Conservation (phyloP, 495 filamentous ascomycete species). For the Elaphomyces granulatus region DNA sequence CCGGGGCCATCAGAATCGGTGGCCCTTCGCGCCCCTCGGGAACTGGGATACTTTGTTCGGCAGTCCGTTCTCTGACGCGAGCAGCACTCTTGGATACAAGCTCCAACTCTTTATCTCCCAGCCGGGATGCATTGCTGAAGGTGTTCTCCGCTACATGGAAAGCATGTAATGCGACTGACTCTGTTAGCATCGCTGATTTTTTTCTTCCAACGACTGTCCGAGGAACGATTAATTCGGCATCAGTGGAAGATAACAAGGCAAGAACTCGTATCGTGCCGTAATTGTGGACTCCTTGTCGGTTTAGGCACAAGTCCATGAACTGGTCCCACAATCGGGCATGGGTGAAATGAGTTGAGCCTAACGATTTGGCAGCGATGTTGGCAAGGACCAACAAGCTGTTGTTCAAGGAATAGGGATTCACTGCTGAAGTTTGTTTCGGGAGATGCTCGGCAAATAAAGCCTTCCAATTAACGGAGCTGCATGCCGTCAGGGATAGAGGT, state of each 20-base stretch:
- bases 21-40: constrained; percentile 24
- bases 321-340: constrained; percentile 21
- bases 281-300: constrained; percentile 15
- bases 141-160: constrained; percentile 30
- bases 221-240: constrained; percentile 37
- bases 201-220: constrained; percentile 34
- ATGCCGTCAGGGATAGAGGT: background rate
- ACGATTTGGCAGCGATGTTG: constrained; percentile 28
- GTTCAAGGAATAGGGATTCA: constrained; percentile 26
- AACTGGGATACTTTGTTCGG: constrained; percentile 19
- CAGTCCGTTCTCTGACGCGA: constrained; percentile 22
- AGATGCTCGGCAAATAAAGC: constrained; percentile 28
- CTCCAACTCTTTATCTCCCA: constrained; percentile 17
- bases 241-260: constrained; percentile 38
- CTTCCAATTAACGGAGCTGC: constrained; percentile 25
- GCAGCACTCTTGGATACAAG: constrained; percentile 17
- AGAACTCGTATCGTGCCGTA: constrained; percentile 56
- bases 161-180: constrained; percentile 35
- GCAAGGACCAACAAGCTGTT: constrained; percentile 53
- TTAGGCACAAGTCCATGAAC: constrained; percentile 20
- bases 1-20: constrained; percentile 13
- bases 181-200: constrained; percentile 39
- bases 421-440: constrained; percentile 16
- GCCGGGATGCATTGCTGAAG: constrained; percentile 6
- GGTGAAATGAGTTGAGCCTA: constrained; percentile 26